Percentiles rank a stretch among this genome's conserved stretches.
Conservation (phyloP, 1,139 yeast species). For the Meyerozyma sp. region DNA sequence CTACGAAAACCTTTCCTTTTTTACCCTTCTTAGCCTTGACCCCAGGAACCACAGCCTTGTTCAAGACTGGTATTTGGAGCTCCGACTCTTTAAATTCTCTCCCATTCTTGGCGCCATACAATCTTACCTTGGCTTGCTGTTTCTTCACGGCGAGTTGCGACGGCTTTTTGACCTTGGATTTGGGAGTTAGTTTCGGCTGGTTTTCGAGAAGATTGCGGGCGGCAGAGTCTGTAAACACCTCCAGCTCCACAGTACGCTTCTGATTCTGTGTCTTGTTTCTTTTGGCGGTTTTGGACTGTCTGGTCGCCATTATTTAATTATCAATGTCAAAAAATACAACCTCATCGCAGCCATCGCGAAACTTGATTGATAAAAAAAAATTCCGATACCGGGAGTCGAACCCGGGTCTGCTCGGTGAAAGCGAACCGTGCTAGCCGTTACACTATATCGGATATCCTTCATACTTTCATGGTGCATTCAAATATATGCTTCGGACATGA, state of each 20-base stretch:
- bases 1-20: slow-evolving; percentile 88
- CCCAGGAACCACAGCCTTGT: slow-evolving; percentile 82
- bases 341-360: background rate
- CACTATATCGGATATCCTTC: slow-evolving; percentile 58
- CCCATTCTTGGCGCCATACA: slow-evolving; percentile 67
- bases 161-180: slow-evolving; percentile 47
- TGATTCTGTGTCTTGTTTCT: slow-evolving; percentile 48
- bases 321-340: background rate
- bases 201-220: slow-evolving; percentile 62
- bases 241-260: slow-evolving; percentile 57
- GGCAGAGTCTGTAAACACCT: slow-evolving; percentile 55
- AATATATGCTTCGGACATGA: too few species aligned
- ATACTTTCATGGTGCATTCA: background rate
- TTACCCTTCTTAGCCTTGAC: slow-evolving; percentile 74
- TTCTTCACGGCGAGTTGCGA: slow-evolving; percentile 54
- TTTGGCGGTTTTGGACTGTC: slow-evolving; percentile 57
- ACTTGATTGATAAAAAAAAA: slow-evolving; percentile 11
- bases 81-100: slow-evolving; percentile 72
- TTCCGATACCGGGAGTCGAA: slow-evolving; percentile 82
- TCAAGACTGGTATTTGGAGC: slow-evolving; percentile 70
- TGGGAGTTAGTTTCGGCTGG: slow-evolving; percentile 62
- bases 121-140: slow-evolving; percentile 56
- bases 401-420: slow-evolving; percentile 82
- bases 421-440: slow-evolving; percentile 83
- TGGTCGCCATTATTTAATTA: slow-evolving; percentile 37